Conservation (phyloP, 2,329 filamentous ascomycete genomes). For the Leptographium wingfieldii region DNA sequence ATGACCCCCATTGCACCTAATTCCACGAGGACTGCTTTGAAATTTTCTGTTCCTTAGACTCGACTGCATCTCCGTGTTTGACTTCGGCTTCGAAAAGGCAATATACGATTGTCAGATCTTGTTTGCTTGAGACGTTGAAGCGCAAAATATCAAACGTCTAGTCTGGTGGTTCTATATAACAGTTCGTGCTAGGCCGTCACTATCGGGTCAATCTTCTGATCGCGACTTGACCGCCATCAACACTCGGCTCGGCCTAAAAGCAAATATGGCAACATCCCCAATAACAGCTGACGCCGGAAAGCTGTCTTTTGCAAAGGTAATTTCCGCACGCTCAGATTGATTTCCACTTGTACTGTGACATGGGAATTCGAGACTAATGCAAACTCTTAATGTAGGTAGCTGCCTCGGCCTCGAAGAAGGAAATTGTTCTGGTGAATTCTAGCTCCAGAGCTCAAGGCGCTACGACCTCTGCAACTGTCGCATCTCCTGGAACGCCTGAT, state of each 20-base stretch:
- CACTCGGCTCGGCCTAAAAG: neutral
- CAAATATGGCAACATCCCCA: constrained; percentile 32
- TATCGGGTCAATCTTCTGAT: neutral
- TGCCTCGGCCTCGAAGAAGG: constrained; percentile 9
- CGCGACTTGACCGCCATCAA: neutral
- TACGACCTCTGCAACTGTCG: neutral
- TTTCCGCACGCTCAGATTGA: constrained; percentile 9
- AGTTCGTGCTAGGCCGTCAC: neutral
- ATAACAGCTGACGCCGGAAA: constrained; percentile 36
- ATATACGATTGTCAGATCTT: neutral
- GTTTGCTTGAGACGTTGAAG: neutral
- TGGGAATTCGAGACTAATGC: neutral
- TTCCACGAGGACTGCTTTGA: constrained; percentile 38
- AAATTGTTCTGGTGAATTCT: neutral
- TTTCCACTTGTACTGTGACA: neutral
- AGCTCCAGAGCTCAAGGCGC: neutral
- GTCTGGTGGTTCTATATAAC: neutral
- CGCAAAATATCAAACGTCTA: neutral
- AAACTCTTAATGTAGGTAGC: constrained; percentile 7
- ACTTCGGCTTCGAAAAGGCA: neutral
- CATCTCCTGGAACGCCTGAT: neutral
- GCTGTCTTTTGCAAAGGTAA: constrained; percentile 68
- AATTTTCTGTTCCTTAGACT: constrained; percentile 14
- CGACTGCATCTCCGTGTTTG: neutral
- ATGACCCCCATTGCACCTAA: constrained; percentile 27